A percentile compares a stretch with the other conserved stretches of the same genome.
phyloP scores from a whole-genome alignment of 2,329 filamentous ascomycete genomes.

The Davidsoniella virescens region DNA sequence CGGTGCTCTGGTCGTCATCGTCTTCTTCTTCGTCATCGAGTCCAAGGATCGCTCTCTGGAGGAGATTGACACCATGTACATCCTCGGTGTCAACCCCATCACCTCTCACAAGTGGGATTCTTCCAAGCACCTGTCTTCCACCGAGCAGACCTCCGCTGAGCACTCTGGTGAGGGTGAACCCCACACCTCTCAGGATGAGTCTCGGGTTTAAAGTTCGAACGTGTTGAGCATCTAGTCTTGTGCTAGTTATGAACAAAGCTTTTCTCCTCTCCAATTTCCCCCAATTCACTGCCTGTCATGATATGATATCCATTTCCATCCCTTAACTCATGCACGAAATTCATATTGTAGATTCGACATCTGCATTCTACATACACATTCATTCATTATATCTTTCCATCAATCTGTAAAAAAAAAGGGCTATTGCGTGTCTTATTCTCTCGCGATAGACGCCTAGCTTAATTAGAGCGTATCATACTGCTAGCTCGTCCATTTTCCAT shows the following conservation, averaged over 20 bases:
- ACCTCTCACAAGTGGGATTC: slow-evolving; percentile 25
- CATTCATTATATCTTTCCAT: neutral
- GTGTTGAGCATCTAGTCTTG: neutral
- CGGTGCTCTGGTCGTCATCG: slow-evolving; percentile 43
- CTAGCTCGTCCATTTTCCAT: neutral
- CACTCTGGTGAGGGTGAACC: slow-evolving; percentile 12
- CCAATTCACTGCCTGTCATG: neutral
- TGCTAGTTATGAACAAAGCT: neutral
- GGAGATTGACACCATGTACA: slow-evolving; percentile 66
- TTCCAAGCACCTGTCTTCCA: slow-evolving; percentile 11
- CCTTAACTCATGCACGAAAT: slow-evolving; percentile 2
- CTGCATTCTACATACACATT: neutral
- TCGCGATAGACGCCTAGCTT: neutral
- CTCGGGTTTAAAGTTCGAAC: slow-evolving; percentile 4
- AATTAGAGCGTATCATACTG: neutral
- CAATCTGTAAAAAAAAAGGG: neutral
- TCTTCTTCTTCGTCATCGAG: slow-evolving; percentile 64
- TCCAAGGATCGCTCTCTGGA: slow-evolving; percentile 55
- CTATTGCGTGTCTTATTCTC: too few relatives aligned
- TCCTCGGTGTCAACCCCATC: slow-evolving; percentile 32
- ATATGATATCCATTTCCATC: neutral
- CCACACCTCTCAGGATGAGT: slow-evolving; percentile 10
- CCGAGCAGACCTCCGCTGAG: slow-evolving; percentile 12
- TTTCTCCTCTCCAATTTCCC: neutral
- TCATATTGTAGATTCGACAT: neutral